Percentiles rank a stretch among this genome's conserved stretches.
phyloP scores from a whole-genome alignment of 73 alveolate species.

The Tetrahymena thermophila region DNA sequence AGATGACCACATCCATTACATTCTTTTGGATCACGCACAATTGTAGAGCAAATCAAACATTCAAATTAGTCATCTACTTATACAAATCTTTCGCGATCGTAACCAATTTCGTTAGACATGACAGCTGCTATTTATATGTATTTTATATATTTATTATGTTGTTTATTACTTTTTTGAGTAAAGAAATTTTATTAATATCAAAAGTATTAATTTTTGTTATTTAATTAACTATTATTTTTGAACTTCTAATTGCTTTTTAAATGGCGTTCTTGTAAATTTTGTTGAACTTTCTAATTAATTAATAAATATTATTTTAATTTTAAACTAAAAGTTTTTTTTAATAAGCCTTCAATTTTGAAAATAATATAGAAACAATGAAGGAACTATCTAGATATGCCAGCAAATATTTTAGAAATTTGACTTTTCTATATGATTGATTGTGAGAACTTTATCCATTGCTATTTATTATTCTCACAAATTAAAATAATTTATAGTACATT shows the following conservation, averaged over 20 bases:
- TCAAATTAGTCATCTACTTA: not conserved
- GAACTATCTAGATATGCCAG: too few relatives aligned
- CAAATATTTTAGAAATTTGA: too few relatives aligned
- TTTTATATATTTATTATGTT: not conserved
- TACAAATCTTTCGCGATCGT: not conserved
- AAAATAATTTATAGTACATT: too few relatives aligned
- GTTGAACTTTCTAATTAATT: not conserved
- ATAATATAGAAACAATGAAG: too few relatives aligned
- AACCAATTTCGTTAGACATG: not conserved
- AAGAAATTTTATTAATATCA: not conserved
- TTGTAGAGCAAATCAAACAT: not conserved
- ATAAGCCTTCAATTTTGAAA: too few relatives aligned
- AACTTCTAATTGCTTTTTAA: not conserved
- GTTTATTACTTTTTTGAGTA: not conserved
- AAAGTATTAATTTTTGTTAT: too few relatives aligned
- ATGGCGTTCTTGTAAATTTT: not conserved
- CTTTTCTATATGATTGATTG: too few relatives aligned
- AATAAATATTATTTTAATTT: too few relatives aligned
- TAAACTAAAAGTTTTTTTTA: too few relatives aligned
- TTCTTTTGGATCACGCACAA: not conserved
- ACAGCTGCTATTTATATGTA: not conserved
- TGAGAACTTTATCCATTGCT: too few relatives aligned
- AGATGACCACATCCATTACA: not conserved
- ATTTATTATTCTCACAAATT: too few relatives aligned
- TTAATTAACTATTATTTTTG: not conserved